Conservation (phyloP, 2,329 filamentous ascomycete genomes). For the Fusarium temperatum region DNA sequence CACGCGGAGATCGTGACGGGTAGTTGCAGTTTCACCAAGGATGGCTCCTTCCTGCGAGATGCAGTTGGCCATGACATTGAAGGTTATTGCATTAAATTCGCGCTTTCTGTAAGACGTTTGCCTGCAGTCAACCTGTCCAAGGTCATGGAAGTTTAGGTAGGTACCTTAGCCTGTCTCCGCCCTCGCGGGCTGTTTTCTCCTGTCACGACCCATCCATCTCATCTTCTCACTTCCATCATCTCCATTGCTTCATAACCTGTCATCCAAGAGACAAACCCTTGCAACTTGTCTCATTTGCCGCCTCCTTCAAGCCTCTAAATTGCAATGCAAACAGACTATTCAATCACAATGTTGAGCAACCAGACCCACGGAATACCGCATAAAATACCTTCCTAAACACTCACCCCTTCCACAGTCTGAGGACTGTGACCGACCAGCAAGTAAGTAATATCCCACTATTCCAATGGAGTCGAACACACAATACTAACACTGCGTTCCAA, state of each 20-base stretch:
- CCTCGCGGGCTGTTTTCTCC: neutral
- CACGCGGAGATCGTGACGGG: slow-evolving; percentile 13
- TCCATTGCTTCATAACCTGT: neutral
- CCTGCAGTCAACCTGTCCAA: neutral
- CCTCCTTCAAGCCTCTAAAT: neutral
- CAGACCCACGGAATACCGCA: neutral
- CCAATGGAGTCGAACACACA: neutral
- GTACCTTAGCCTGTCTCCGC: neutral
- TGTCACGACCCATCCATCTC: neutral
- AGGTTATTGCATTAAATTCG: neutral
- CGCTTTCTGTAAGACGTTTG: neutral
- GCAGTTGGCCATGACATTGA: slow-evolving; percentile 13
- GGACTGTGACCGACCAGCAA: neutral
- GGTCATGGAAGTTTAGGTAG: neutral
- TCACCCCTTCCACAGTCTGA: neutral
- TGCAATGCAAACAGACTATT: neutral
- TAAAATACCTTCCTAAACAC: neutral
- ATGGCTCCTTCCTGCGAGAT: slow-evolving; percentile 19
- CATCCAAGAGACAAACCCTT: neutral
- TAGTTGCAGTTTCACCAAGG: slow-evolving; percentile 27
- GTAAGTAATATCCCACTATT: neutral
- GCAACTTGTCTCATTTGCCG: neutral
- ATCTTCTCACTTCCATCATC: neutral
- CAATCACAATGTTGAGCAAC: neutral
- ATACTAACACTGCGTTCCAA: neutral